Percentiles rank a stretch among this genome's conserved stretches.
phyloP scores from a whole-genome alignment of 345 rosid genomes.

The Salix dunnii region DNA sequence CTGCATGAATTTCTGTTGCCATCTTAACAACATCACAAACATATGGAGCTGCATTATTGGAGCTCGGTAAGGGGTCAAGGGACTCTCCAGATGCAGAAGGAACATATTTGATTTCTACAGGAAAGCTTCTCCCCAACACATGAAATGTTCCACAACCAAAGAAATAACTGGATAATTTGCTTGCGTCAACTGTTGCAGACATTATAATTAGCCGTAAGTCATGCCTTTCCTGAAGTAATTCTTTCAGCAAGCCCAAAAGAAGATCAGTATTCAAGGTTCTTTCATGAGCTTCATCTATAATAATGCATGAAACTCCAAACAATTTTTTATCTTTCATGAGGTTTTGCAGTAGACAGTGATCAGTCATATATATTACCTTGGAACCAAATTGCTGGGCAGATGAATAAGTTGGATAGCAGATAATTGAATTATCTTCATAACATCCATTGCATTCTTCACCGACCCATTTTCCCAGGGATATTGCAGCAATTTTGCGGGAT shows the following conservation, averaged over 20 bases:
- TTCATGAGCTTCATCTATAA: constrained; percentile 94
- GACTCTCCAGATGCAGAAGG: constrained; percentile 38
- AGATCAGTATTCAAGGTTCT: constrained; percentile 92
- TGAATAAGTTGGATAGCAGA: constrained; percentile 55
- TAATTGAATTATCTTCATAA: constrained; percentile 45
- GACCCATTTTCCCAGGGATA: constrained; percentile 68
- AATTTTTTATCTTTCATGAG: constrained; percentile 63
- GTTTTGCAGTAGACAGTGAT: constrained; percentile 74
- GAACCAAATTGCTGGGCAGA: constrained; percentile 53
- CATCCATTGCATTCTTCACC: constrained; percentile 75
- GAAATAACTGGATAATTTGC: constrained; percentile 71
- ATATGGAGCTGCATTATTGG: constrained; percentile 50
- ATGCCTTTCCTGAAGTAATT: constrained; percentile 48
- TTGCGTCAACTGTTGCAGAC: constrained; percentile 94
- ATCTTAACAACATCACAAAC: constrained; percentile 57
- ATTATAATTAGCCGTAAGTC: constrained; percentile 77
- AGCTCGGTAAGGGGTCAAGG: constrained; percentile 17
- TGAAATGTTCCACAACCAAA: constrained; percentile 53
- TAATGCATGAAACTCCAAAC: constrained; percentile 71
- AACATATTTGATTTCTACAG: constrained; percentile 68
- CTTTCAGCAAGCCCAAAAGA: constrained; percentile 67
- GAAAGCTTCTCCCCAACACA: constrained; percentile 70
- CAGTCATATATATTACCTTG: constrained; percentile 72
- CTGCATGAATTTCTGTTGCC: constrained; percentile 53
- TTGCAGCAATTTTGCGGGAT: constrained; percentile 84